These are phyloP conservation scores for Yamadazyma blattariae DNA, from an alignment of 1,139 yeast genomes.

Conservation along the genomic window DNA sequence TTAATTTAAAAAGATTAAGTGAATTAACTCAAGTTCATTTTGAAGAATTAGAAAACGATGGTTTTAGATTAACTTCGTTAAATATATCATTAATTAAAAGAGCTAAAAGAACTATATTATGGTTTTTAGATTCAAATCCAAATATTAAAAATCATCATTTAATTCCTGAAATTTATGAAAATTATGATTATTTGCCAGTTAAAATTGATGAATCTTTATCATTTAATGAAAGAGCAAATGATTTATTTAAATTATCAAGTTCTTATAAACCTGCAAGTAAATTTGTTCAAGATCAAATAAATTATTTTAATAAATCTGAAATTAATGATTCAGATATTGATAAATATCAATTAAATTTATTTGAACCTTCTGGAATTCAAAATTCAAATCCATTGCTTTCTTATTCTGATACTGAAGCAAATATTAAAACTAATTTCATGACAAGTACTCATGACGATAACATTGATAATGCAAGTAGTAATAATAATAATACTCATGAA, in stretches of 20 bases:
- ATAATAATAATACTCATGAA: conserved; percentile 7
- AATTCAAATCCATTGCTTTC: neutral
- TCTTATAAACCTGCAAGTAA: neutral
- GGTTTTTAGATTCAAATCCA: conserved; percentile 36
- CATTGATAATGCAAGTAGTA: conserved; percentile 8
- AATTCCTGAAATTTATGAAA: conserved; percentile 15
- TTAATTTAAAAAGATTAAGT: conserved; percentile 26
- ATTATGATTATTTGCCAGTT: conserved; percentile 22
- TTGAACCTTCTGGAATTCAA: neutral
- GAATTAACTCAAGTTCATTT: conserved; percentile 36
- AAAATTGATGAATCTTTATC: conserved; percentile 31
- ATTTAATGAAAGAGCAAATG: conserved; percentile 30
- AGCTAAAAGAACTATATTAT: conserved; percentile 37
- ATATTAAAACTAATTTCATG: neutral
- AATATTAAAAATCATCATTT: conserved; percentile 23
- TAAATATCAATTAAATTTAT: neutral
- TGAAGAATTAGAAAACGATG: conserved; percentile 18
- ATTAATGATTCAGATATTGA: neutral
- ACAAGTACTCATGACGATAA: neutral
- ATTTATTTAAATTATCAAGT: conserved; percentile 16
- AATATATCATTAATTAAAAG: conserved; percentile 25
- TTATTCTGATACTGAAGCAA: neutral
- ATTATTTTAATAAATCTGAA: conserved; percentile 1
- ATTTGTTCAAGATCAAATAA: conserved; percentile 2
- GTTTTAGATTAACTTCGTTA: conserved; percentile 31